Base-by-base conservation (phyloP, 2,329 filamentous ascomycete species). In the Mycosphaerella sp. region DNA sequence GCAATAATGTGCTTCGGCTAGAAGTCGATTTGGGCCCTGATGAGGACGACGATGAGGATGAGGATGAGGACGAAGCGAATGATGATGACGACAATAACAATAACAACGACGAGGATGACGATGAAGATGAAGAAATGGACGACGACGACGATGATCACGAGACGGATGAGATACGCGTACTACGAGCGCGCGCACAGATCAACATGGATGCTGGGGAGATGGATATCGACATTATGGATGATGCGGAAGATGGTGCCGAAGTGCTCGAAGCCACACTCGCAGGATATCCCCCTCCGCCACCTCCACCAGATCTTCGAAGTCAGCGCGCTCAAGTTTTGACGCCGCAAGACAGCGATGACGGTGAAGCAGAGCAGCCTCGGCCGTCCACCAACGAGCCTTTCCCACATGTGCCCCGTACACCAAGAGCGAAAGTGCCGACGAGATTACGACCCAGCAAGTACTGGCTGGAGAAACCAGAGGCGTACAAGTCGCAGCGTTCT, bases 401-500 rank as follows among this genome's bases (percentile, higher is more conserved):
- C 44, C 54, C 81, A 8, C 81, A 85, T 9, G 85, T 97, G 23
- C 93, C 93, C 4, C 87, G 86, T 67, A 97, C 93, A 0, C 91
- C 90, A 5, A 78, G 73, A 47, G 69, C 73, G 12, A 67, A 71
- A 29, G 70, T 72, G 2, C 64, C 71, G 23, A 58, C 54, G 45
- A 78, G 80, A 9, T 79, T 81, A n/a, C 80, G 78, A 51, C 85
- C 88, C 9, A 84, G 88, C 10, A 79, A 81, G 50, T 92, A 96
- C 71, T 97, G 92, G 92, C 78, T 93, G 36, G 85, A 89, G 63
- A 89, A 86, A 36, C 89, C 92, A 6, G 76, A 80, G 14, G 80
- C 80, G 32, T 92, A 87, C 68, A 59, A 58, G 44, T 59, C 54
- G n/a, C 60, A 62, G 6, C 55, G 61, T 48, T 32, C 80, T 79